Evolutionary conservation across 2,329 filamentous ascomycete species (phyloP), one percentile per base, ranked within the genome.

Genomic region (Aspergillus sp.): DNA sequence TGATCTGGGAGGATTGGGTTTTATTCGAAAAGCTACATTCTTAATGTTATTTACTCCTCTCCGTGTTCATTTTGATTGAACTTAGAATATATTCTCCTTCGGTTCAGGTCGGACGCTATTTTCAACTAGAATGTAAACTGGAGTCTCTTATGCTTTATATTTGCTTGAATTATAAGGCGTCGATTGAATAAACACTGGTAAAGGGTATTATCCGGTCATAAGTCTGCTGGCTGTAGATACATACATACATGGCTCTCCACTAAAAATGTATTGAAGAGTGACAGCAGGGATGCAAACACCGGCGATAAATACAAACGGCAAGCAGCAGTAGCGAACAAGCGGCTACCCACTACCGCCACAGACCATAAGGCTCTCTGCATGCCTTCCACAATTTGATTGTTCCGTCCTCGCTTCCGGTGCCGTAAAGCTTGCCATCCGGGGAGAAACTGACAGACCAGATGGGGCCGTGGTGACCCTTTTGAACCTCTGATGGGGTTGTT

Each of bases 381-480:
- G 81, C 81, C 64, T 86, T 86, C 82, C 82, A 86, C 54, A 98
- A 75, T 71, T 98, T 98, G 66, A 98, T 94, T 0, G 93, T 98
- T 33, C 93, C 93, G 59, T 98, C 93, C 64, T 98, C 93, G 39
- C 90, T 96, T 28, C 88, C 93, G 1, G 93, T 98, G 1, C 90
- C 93, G 62, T 97, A 98, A 6, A 98, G 74, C 64, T 95, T 96
- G 37, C 90, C 90, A 60, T 98, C 93, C 0, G 93, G 93, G 0
- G 90, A 93, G 68, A 95, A 98, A 44, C 86, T 85, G 47, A 94
- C 83, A 5, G 90, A 95, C 93, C 93, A 98, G 49, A 98, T 93
- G 1, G 91, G 91, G 2, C 93, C 93, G 60, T 98, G 93, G 57
- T 98, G 93, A 26, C 93, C 93, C 69, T 96, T 96, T 71, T 95